A percentile compares a stretch with the other conserved stretches of the same genome.
These are phyloP conservation scores for Inga leiocalycina DNA, from an alignment of 306 rosid genomes.

Conservation along the genomic window DNA sequence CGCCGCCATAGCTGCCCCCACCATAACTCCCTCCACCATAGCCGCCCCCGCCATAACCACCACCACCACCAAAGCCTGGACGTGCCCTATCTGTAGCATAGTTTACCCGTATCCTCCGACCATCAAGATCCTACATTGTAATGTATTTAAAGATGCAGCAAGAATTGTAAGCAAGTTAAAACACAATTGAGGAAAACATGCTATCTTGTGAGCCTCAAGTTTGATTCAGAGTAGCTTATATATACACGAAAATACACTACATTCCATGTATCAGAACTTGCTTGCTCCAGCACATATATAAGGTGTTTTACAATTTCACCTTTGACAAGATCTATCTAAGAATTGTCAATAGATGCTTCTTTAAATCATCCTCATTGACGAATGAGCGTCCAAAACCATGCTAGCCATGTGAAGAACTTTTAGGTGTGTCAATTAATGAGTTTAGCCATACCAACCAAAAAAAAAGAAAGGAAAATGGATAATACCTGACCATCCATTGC, in stretches of 20 bases:
- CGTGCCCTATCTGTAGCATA: conserved; percentile 53
- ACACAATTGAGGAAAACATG: background rate
- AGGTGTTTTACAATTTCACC: conserved; percentile 14
- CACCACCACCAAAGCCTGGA: conserved; percentile 43
- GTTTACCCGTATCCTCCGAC: conserved; percentile 48
- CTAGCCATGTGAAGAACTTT: conserved; percentile 8
- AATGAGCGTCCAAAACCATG: background rate
- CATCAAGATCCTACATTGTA: conserved; percentile 52
- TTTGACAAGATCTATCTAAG: background rate
- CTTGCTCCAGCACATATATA: conserved; percentile 1
- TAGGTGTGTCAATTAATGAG: background rate
- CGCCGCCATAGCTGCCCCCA: background rate
- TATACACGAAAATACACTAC: background rate
- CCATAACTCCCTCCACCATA: background rate
- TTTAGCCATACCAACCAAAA: background rate
- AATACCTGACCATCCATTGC: conserved; percentile 58
- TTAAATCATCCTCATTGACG: background rate
- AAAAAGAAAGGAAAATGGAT: conserved; percentile 1
- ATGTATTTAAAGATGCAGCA: conserved; percentile 26
- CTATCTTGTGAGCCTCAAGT: background rate
- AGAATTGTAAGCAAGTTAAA: conserved; percentile 14
- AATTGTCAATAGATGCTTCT: background rate
- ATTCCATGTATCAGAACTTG: conserved; percentile 8
- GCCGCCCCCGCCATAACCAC: background rate
- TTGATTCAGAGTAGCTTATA: background rate